Conservation (phyloP, 768 basidiomycete genomes). For the Kwoniella sp. region DNA sequence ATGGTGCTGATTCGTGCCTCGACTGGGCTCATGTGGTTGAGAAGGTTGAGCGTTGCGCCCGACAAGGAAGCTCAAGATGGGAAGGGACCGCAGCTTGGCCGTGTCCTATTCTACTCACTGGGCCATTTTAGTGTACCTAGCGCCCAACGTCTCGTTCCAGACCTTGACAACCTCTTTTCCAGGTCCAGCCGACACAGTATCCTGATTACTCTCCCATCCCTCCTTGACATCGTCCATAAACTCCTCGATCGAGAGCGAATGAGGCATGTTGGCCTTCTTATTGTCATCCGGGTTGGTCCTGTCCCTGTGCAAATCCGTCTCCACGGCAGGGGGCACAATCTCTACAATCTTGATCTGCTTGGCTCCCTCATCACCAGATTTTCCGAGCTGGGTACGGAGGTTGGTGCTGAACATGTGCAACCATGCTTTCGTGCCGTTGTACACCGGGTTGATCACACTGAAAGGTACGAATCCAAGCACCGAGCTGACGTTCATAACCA, state of each 20-base stretch:
- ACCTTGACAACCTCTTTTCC: slow-evolving; percentile 20
- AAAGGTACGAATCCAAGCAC: slow-evolving; percentile 39
- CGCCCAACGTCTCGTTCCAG: slow-evolving; percentile 35
- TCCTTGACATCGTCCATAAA: slow-evolving; percentile 40
- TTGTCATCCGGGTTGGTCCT: slow-evolving; percentile 40
- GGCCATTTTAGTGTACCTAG: slow-evolving; percentile 30
- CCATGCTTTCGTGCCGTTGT: slow-evolving; percentile 39
- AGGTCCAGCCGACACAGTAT: slow-evolving; percentile 34
- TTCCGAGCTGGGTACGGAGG: slow-evolving; percentile 29
- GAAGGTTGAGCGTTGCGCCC: too few species aligned
- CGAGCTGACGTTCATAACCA: slow-evolving; percentile 44
- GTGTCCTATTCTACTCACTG: slow-evolving; percentile 1
- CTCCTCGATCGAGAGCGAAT: slow-evolving; percentile 35
- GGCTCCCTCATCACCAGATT: slow-evolving; percentile 7
- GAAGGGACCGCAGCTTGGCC: too few species aligned
- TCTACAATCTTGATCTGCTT: slow-evolving; percentile 37
- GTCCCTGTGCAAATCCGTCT: slow-evolving; percentile 39
- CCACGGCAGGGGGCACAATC: slow-evolving; percentile 37
- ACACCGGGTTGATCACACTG: slow-evolving; percentile 37
- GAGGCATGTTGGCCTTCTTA: slow-evolving; percentile 22
- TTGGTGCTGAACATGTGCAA: slow-evolving; percentile 35
- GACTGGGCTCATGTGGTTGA: too few species aligned
- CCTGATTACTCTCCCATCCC: slow-evolving; percentile 37
- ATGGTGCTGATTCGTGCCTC: too few species aligned
- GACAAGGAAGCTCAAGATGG: not conserved